These are phyloP conservation scores for Brettanomyces anomalus DNA, from an alignment of 805 yeast species.

Conservation along the genomic window DNA sequence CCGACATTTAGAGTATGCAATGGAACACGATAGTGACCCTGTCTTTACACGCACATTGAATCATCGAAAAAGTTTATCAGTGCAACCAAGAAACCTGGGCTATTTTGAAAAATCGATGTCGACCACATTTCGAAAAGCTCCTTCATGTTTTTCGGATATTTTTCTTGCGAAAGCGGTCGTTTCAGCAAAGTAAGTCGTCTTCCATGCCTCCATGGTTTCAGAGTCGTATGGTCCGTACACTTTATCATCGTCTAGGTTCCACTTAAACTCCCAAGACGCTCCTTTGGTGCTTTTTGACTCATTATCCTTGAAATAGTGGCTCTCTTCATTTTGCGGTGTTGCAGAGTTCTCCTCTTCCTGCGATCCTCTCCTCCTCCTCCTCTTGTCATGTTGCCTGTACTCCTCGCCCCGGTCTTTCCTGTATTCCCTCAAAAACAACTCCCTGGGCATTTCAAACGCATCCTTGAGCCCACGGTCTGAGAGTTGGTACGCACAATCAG, in stretches of 20 bases:
- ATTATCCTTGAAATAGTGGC: constrained; percentile 6
- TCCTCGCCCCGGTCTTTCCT: constrained; percentile 33
- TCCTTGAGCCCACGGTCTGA: constrained; percentile 32
- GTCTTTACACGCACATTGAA: too few species aligned
- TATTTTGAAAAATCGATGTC: background rate
- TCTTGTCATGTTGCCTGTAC: constrained; percentile 7
- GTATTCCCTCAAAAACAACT: constrained; percentile 42
- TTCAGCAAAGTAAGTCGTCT: constrained; percentile 31
- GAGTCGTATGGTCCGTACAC: constrained; percentile 42
- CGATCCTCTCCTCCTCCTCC: constrained; percentile 12
- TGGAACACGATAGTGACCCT: too few species aligned
- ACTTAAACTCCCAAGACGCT: constrained; percentile 37
- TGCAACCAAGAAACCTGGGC: too few species aligned
- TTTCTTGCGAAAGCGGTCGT: constrained; percentile 34
- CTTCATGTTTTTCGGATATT: constrained; percentile 8
- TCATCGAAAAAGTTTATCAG: too few species aligned
- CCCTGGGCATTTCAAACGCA: constrained; percentile 46
- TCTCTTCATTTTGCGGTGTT: background rate
- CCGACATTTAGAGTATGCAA: too few species aligned
- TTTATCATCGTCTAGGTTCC: constrained; percentile 28
- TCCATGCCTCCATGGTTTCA: constrained; percentile 52
- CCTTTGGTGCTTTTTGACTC: background rate
- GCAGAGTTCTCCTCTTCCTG: constrained; percentile 6
- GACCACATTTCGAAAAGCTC: background rate
- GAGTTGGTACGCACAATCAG: constrained; percentile 40